Evolutionary conservation across 495 filamentous ascomycete genomes (phyloP).

Genomic region (Tuber microsphaerosporum): DNA sequence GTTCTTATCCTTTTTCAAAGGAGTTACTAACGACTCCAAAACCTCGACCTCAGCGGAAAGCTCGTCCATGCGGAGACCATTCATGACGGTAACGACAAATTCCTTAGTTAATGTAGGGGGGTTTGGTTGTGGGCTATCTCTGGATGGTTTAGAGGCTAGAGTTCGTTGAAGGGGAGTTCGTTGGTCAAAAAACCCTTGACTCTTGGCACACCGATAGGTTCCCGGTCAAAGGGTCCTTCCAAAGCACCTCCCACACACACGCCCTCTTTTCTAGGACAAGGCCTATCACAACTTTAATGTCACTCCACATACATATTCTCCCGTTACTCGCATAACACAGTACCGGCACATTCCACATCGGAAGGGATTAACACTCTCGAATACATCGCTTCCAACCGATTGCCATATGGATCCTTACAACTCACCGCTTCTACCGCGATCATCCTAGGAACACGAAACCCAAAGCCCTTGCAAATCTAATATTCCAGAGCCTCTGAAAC

Average conservation of each 20-base stretch:
- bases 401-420: background rate
- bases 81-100: constrained; percentile 20
- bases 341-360: background rate
- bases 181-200: constrained; percentile 13
- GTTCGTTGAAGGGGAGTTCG: constrained; percentile 4
- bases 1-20: background rate
- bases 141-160: constrained; percentile 1
- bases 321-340: background rate
- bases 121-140: background rate
- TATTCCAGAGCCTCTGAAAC: background rate
- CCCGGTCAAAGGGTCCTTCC: constrained; percentile 15
- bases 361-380: background rate
- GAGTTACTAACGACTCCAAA: constrained; percentile 48
- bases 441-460: background rate
- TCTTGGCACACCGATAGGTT: background rate
- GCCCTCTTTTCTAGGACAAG: background rate
- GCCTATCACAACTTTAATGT: background rate
- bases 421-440: background rate
- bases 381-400: background rate
- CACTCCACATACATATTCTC: background rate
- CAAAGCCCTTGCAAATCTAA: background rate
- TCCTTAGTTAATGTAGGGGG: background rate
- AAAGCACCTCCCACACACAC: background rate
- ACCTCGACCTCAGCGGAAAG: constrained; percentile 61
- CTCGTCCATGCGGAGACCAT: constrained; percentile 48